Percentiles rank a stretch among this genome's conserved stretches.
Evolutionary conservation across 75 land plant genomes (phyloP).

Genomic region (Cupressus sempervirens): DNA sequence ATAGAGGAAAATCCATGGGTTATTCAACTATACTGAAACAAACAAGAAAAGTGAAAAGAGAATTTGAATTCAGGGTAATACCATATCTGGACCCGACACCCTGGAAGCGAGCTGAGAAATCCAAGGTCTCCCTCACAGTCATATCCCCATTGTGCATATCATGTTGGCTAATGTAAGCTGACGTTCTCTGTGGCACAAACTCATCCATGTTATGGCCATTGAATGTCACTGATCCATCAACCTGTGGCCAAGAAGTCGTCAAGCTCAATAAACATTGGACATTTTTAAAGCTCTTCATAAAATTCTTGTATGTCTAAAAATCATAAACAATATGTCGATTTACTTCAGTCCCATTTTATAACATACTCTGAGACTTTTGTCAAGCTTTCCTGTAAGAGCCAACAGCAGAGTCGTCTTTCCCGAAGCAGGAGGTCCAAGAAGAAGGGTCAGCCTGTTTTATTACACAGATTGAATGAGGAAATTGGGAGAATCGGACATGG

Average conservation of each 20-base stretch:
- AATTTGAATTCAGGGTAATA: neutral
- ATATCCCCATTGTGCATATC: conserved; percentile 47
- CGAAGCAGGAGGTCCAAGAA: conserved; percentile 37
- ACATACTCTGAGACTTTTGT: conserved; percentile 15
- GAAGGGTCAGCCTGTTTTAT: conserved; percentile 24
- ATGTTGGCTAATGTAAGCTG: conserved; percentile 55
- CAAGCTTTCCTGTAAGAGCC: conserved; percentile 30
- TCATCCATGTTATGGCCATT: conserved; percentile 49
- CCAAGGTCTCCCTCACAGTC: conserved; percentile 65
- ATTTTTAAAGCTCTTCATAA: neutral
- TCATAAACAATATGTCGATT: neutral
- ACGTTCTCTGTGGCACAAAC: conserved; percentile 56
- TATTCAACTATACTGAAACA: neutral
- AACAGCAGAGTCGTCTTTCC: conserved; percentile 30
- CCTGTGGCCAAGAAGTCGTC: conserved; percentile 20
- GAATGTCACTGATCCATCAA: conserved; percentile 45
- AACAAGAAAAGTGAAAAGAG: neutral
- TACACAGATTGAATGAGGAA: neutral
- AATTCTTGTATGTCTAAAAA: neutral
- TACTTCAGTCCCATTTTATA: neutral
- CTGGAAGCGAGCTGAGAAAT: conserved; percentile 47
- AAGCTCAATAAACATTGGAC: neutral
- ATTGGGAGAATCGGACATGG: neutral
- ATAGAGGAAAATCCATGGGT: neutral
- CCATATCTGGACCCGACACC: conserved; percentile 53